Percentiles rank a stretch among this genome's conserved stretches.
These are phyloP conservation scores for Laetiporus sulphureus DNA, from an alignment of 1,284 basidiomycete species.

Conservation along the genomic window DNA sequence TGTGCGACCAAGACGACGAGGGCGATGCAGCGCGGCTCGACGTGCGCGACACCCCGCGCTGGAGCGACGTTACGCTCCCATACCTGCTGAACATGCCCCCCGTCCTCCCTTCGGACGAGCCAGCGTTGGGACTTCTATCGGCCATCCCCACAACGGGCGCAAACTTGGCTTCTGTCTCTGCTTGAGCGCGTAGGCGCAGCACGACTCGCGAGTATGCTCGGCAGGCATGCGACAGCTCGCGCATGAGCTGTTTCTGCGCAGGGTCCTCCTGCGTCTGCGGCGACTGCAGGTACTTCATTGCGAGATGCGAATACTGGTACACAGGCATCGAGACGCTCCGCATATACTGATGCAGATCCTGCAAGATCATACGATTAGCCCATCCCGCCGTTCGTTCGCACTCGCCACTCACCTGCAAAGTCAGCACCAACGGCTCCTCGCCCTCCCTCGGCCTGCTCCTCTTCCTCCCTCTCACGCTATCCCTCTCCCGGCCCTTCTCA, in stretches of 20 bases:
- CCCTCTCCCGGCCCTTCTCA: background rate
- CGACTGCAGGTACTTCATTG: conserved; percentile 48
- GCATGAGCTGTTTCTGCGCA: conserved; percentile 33
- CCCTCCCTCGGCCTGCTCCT: conserved; percentile 12
- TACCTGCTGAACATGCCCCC: no score
- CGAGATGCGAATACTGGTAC: conserved; percentile 59
- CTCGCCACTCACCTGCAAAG: conserved; percentile 52
- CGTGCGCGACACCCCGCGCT: conserved; percentile 27
- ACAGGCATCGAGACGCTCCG: conserved; percentile 67
- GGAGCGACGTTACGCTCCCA: conserved; percentile 6
- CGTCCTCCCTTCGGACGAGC: no score
- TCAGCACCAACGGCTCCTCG: conserved; percentile 55
- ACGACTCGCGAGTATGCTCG: conserved; percentile 72
- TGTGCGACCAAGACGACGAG: conserved; percentile 37
- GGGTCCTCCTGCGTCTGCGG: conserved; percentile 27
- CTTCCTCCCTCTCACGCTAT: background rate
- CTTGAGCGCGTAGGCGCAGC: conserved; percentile 66
- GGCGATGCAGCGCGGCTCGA: conserved; percentile 64
- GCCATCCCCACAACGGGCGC: no score
- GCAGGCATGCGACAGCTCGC: conserved; percentile 35
- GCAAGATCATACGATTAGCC: no score
- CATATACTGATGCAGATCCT: conserved; percentile 77
- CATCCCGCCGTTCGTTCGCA: no score
- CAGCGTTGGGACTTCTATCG: conserved; percentile 2
- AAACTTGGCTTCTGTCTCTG: conserved; percentile 42